Evolutionary conservation across 2,329 filamentous ascomycete genomes (phyloP), one percentile per base, ranked within the genome.

Genomic region (Fusarium virguliforme): DNA sequence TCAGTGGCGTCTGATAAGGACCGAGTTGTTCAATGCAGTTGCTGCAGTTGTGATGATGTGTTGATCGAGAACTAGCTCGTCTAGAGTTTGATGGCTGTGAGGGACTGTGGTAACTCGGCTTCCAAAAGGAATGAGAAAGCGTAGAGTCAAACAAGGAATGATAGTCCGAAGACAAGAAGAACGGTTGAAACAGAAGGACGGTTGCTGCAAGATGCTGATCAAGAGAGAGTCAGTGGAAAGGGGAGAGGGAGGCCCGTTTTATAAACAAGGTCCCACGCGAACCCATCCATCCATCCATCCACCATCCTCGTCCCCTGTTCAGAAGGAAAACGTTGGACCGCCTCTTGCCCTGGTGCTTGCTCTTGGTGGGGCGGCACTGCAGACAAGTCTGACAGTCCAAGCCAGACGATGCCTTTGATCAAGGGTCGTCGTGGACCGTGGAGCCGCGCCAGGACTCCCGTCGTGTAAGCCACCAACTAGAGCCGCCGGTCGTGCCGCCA

Each of bases 61-160:
- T 43, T 48, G 63, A 62, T 68, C 67, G 74, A 76, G 74, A 71
- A 63, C 75, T 77, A 77, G 76, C 76, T 77, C 75, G 75, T 18
- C 18, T 64, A 65, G 56, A 34, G 48, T 32, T 51, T 32, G 18
- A 55, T 66, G 48, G 53, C 66, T 71, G 71, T 72, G 63, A 61
- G 70, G 64, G 67, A 70, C 67, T 66, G 73, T 77, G 69, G 54
- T 70, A 64, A 72, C 69, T 74, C 60, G 59, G 69, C 75, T 76
- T 77, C 73, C 65, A 74, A 78, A 71, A 79, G 72, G 77, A 79
- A 77, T 77, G 77, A 76, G 73, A 78, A 18, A 78, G 75, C 74
- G 65, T 66, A 58, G 59, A 62, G 68, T 72, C 57, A 64, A 59
- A 24, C 50, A 77, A 77, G 51, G 75, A 77, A 72, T 75, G 75